Conservation (phyloP, 2,329 filamentous ascomycete genomes). For the Apiospora saccharicola region DNA sequence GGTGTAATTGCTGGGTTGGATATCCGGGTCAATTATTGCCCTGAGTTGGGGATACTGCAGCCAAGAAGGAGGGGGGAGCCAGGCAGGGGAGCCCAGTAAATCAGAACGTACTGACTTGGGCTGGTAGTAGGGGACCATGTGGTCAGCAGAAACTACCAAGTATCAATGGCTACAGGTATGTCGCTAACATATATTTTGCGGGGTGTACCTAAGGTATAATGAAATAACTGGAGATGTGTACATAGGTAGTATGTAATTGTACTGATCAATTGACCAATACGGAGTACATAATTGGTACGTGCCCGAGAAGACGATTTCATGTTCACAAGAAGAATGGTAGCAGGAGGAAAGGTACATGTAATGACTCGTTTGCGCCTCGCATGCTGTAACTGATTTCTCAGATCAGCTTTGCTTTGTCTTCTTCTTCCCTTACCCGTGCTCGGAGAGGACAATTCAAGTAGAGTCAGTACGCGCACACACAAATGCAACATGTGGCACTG, state of each 20-base stretch:
- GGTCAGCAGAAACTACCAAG: neutral
- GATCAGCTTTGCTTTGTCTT: neutral
- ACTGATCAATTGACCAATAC: too few species aligned
- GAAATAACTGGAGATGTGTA: too few species aligned
- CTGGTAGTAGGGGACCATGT: neutral
- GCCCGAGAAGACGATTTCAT: too few species aligned
- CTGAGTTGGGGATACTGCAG: conserved; percentile 16
- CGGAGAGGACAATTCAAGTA: neutral
- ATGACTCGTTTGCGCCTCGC: too few species aligned
- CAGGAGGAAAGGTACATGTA: too few species aligned
- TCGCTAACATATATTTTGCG: neutral
- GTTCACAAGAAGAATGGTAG: too few species aligned
- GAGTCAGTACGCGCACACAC: neutral
- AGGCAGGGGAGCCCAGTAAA: too few species aligned
- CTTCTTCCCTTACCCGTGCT: neutral
- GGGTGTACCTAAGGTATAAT: neutral
- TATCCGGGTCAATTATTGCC: conserved; percentile 24
- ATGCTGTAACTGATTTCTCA: neutral
- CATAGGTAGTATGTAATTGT: too few species aligned
- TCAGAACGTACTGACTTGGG: neutral
- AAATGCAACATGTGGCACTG: too few species aligned
- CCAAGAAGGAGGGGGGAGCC: neutral
- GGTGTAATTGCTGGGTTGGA: neutral
- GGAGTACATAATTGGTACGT: too few species aligned
- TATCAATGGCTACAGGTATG: neutral